These are phyloP conservation scores for Didymella arachidicola DNA, from an alignment of 2,329 filamentous ascomycete genomes.

Conservation along the genomic window DNA sequence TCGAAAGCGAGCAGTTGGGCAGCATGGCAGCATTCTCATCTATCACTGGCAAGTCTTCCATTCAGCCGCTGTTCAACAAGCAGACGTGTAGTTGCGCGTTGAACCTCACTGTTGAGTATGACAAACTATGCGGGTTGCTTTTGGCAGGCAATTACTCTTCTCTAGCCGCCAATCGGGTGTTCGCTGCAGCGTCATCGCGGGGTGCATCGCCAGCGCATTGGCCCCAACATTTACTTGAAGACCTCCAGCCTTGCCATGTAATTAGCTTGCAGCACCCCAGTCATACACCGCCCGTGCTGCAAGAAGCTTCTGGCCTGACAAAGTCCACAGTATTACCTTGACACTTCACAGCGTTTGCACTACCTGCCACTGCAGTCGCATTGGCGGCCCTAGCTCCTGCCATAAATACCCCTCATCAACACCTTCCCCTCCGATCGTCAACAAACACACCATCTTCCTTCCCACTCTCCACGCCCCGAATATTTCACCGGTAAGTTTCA, in stretches of 20 bases:
- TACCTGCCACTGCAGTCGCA: slow-evolving; percentile 18
- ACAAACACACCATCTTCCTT: slow-evolving; percentile 36
- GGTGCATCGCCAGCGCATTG: slow-evolving; percentile 38
- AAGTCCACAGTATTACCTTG: slow-evolving; percentile 24
- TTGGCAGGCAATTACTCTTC: slow-evolving; percentile 5
- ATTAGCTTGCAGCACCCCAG: slow-evolving; percentile 25
- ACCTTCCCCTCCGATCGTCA: slow-evolving; percentile 20
- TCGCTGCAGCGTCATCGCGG: slow-evolving; percentile 43
- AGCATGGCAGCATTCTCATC: slow-evolving; percentile 21
- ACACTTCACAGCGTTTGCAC: slow-evolving; percentile 18
- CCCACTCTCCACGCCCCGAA: slow-evolving; percentile 16
- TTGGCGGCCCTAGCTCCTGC: slow-evolving; percentile 28
- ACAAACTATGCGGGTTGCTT: slow-evolving; percentile 1
- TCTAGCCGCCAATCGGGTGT: slow-evolving; percentile 36
- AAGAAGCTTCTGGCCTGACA: slow-evolving; percentile 32
- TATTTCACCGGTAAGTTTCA: slow-evolving; percentile 9
- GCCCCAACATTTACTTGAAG: slow-evolving; percentile 36
- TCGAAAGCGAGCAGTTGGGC: slow-evolving; percentile 26
- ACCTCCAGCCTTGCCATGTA: slow-evolving; percentile 20
- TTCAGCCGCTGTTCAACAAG: slow-evolving; percentile 12
- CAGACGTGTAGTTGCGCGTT: slow-evolving; percentile 4
- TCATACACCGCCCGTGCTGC: slow-evolving; percentile 36
- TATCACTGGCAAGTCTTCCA: slow-evolving; percentile 2
- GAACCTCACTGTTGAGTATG: slow-evolving; percentile 10
- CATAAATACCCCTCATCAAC: slow-evolving; percentile 28